These are phyloP conservation scores for Aspergillus pseudonomiae DNA, from an alignment of 2,329 filamentous ascomycete genomes.

Conservation along the genomic window DNA sequence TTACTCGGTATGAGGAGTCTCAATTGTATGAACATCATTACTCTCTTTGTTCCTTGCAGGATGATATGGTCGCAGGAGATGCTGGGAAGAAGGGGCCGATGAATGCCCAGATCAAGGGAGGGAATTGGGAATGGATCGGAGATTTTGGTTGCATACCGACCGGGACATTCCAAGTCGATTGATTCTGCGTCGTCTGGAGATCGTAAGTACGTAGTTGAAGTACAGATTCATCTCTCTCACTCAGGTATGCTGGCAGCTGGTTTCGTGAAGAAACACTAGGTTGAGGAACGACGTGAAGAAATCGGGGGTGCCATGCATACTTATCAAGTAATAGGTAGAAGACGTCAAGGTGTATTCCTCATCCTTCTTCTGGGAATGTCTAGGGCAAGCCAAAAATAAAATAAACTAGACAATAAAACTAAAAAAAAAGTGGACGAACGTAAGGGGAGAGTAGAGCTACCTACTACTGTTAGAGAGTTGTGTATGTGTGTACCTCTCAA, in stretches of 20 bases:
- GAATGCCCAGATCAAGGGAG: slow-evolving; percentile 2
- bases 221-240: neutral
- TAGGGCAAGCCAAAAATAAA: neutral
- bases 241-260: neutral
- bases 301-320: neutral
- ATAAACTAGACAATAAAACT: neutral
- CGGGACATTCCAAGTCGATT: slow-evolving; percentile 6
- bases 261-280: neutral
- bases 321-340: neutral
- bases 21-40: neutral
- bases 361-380: neutral
- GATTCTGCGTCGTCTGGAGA: neutral
- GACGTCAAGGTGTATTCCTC: neutral
- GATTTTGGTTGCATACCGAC: slow-evolving; percentile 4
- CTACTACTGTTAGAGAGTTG: neutral
- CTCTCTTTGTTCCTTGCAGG: neutral
- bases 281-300: neutral
- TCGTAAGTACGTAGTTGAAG: no score
- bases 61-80: neutral
- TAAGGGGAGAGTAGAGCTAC: neutral
- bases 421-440: neutral
- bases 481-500: neutral
- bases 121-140: slow-evolving; percentile 7
- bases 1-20: neutral
- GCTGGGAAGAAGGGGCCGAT: neutral